Evolutionary conservation across 1,139 yeast genomes (phyloP), one percentile per base, ranked within the genome.

Genomic region (Suhomyces atakaporum): DNA sequence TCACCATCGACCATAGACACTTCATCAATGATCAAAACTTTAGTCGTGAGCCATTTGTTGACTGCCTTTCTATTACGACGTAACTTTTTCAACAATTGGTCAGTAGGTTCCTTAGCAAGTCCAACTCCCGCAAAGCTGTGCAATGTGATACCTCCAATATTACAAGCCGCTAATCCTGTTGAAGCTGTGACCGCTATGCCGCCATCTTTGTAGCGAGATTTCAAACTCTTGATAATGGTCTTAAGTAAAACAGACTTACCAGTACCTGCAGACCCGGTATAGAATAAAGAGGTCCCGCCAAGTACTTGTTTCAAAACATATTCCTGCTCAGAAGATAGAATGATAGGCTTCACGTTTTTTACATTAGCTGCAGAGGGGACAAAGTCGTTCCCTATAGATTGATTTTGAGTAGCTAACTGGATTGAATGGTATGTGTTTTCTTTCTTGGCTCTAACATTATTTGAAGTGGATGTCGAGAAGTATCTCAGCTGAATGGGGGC

Each of bases 251-350:
- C 81, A 1, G 96, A 87, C 56, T 89, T 89, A 52, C 97, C 97
- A 1, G 97, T 89, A 52, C 97, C 97, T 0, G 97, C 97, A 26
- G 96, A 86, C 26, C 97, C 97, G 0, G 97, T 89, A 53, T 85
- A 89, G 54, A 89, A 89, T 1, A 88, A 59, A 27, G 82, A 84
- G 14, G 68, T 63, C 0, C 87, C 73, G n/a, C 42, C 44, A 16
- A 58, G 35, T 0, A 65, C 75, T 36, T 66, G 55, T 16, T 61
- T 54, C 8, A 69, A 52, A 16, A 71, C 66, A 38, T 58, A 54
- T 41, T 69, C 69, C 46, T 72, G 77, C 43, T 72, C 75, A 10
- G 56, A 43, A 0, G 76, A 69, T 7, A 71, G 53, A 9, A 66
- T 47, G 12, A 68, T 58, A 1, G 75, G 71, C 33, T 56, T 59